Conservation (phyloP, 179 eudicot species). For the Beta lomatogona region DNA sequence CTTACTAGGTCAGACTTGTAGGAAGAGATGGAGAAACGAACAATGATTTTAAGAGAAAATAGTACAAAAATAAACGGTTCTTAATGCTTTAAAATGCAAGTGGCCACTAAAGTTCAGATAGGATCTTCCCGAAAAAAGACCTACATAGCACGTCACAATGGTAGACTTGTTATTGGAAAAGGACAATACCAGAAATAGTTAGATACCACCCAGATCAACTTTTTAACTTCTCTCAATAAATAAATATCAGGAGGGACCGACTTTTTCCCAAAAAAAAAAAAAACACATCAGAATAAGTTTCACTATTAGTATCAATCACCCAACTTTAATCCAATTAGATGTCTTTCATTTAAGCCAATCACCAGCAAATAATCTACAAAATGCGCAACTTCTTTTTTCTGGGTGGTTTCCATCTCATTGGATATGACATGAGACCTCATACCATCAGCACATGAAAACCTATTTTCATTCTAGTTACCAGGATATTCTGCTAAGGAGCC, state of each 20-base stretch:
- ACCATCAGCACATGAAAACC: not conserved
- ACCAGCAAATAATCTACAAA: not conserved
- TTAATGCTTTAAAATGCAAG: slow-evolving; percentile 25
- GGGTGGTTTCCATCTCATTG: slow-evolving; percentile 28
- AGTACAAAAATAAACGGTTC: slow-evolving; percentile 16
- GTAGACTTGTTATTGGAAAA: slow-evolving; percentile 26
- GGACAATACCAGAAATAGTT: slow-evolving; percentile 16
- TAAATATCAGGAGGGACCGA: not conserved
- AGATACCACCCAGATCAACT: slow-evolving; percentile 11
- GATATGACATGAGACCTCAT: slow-evolving; percentile 29
- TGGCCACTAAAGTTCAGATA: slow-evolving; percentile 14
- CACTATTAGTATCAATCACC: slow-evolving; percentile 7
- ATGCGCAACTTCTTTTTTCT: not conserved
- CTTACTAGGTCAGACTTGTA: too few relatives aligned
- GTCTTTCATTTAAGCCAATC: slow-evolving; percentile 18
- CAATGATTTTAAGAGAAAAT: not conserved
- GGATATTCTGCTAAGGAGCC: not conserved
- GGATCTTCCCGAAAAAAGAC: slow-evolving; percentile 11
- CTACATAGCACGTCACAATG: slow-evolving; percentile 27
- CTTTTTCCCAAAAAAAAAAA: not conserved
- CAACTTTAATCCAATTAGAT: slow-evolving; percentile 22
- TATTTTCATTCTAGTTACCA: not conserved
- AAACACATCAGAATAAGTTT: slow-evolving; percentile 14
- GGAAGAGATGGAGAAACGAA: slow-evolving; percentile 1
- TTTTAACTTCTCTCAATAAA: slow-evolving; percentile 10